These are phyloP conservation scores for Kwoniella sp. DNA, from an alignment of 768 basidiomycete species.

Conservation along the genomic window DNA sequence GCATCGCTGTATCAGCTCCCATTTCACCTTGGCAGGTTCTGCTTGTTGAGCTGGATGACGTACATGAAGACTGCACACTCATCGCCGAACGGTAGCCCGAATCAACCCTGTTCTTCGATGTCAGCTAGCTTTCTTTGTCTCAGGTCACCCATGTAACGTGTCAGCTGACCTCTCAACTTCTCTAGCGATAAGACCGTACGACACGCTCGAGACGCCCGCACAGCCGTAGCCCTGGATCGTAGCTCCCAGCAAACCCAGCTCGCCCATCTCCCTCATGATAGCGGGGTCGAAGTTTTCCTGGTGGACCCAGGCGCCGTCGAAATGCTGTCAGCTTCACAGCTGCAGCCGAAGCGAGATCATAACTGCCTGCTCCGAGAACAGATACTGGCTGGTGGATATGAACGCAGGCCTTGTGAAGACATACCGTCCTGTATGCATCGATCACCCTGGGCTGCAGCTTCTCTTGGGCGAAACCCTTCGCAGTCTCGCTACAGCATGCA, in stretches of 20 bases:
- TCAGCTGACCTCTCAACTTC: slow-evolving; percentile 79
- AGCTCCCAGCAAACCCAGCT: slow-evolving; percentile 83
- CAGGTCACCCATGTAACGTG: neutral
- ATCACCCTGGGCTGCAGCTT: slow-evolving; percentile 83
- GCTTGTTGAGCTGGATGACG: slow-evolving; percentile 1
- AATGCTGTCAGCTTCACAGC: neutral
- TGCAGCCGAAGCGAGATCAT: neutral
- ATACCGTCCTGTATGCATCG: slow-evolving; percentile 82
- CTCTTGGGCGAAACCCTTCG: slow-evolving; percentile 63
- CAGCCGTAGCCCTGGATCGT: slow-evolving; percentile 94
- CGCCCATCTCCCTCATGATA: slow-evolving; percentile 87
- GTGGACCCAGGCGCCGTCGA: neutral
- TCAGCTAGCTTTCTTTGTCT: slow-evolving; percentile 1
- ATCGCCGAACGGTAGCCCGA: slow-evolving; percentile 94
- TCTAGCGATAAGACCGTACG: slow-evolving; percentile 89
- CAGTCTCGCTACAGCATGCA: slow-evolving; percentile 66
- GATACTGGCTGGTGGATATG: neutral
- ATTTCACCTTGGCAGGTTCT: neutral
- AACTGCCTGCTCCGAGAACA: too few relatives aligned
- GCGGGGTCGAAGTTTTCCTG: slow-evolving; percentile 71
- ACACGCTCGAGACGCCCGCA: slow-evolving; percentile 85
- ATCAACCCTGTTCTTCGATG: slow-evolving; percentile 67
- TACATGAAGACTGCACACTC: slow-evolving; percentile 83
- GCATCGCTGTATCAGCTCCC: slow-evolving; percentile 15
- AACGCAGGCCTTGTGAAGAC: slow-evolving; percentile 50